Evolutionary conservation across 202 grass and related monocot genomes (phyloP).

Genomic region (Cymbopogon flexuosus): DNA sequence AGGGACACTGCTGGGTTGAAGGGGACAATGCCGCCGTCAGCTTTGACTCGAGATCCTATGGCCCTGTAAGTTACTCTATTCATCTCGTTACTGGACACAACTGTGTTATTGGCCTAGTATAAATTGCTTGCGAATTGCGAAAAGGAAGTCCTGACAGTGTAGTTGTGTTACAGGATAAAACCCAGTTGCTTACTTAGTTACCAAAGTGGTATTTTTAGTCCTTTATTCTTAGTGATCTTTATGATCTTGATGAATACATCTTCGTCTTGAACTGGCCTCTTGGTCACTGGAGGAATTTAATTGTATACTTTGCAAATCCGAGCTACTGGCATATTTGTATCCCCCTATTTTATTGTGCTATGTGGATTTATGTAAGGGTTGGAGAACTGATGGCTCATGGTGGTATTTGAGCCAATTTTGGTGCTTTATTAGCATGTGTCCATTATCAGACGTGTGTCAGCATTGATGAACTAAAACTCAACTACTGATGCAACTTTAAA

Average conservation of each 20-base stretch:
- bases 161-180: not conserved
- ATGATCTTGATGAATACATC: too few species aligned
- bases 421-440: not conserved
- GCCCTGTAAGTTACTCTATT: conserved; percentile 49
- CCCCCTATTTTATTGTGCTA: not conserved
- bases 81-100: not conserved
- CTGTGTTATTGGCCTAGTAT: too few species aligned
- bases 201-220: too few species aligned
- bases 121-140: not conserved
- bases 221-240: too few species aligned
- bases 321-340: too few species aligned
- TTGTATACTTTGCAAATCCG: too few species aligned
- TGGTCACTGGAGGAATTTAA: too few species aligned
- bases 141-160: not conserved
- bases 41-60: conserved; percentile 60
- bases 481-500: too few species aligned
- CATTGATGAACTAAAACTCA: too few species aligned
- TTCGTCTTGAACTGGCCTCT: too few species aligned
- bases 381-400: not conserved
- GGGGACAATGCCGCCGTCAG: conserved; percentile 59
- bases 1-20: conserved; percentile 86
- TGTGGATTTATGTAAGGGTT: not conserved
- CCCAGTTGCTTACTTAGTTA: too few species aligned
- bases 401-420: not conserved
- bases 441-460: not conserved